Conservation (phyloP, 2,329 filamentous ascomycete species). For the Nectriaceae sp. region DNA sequence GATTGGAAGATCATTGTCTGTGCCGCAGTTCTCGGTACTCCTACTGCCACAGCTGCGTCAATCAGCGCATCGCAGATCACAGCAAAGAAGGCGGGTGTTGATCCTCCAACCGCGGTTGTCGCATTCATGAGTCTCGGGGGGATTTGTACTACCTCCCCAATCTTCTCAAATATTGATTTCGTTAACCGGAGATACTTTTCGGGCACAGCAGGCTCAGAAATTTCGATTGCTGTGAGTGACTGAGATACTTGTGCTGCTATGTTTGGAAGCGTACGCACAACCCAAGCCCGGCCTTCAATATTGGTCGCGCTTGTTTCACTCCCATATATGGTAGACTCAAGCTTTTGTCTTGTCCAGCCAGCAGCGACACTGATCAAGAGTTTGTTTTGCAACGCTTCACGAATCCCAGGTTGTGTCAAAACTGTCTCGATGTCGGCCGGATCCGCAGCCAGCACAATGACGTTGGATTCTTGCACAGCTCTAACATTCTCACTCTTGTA, state of each 20-base stretch:
- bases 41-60: conserved; percentile 62
- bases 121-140: conserved; percentile 56
- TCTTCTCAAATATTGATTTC: conserved; percentile 53
- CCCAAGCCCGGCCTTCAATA: conserved; percentile 16
- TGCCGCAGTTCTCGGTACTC: conserved; percentile 56
- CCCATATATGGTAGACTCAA: conserved; percentile 40
- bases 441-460: conserved; percentile 49
- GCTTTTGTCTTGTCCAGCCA: conserved; percentile 45
- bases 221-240: conserved; percentile 36
- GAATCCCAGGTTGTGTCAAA: conserved; percentile 38
- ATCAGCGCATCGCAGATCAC: conserved; percentile 60
- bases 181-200: conserved; percentile 24
- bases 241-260: conserved; percentile 35
- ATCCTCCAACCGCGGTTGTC: conserved; percentile 60
- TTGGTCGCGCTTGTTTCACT: conserved; percentile 18
- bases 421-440: conserved; percentile 44
- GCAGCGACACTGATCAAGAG: conserved; percentile 54
- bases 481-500: conserved; percentile 36
- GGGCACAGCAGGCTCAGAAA: conserved; percentile 19
- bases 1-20: conserved; percentile 61
- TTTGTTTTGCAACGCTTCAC: conserved; percentile 43
- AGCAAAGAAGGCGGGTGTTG: conserved; percentile 61
- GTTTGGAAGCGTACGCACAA: conserved; percentile 38
- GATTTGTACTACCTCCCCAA: conserved; percentile 54
- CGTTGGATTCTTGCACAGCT: conserved; percentile 37